phyloP scores from a whole-genome alignment of 1,139 yeast species.

The Geotrichum aggregatum region DNA sequence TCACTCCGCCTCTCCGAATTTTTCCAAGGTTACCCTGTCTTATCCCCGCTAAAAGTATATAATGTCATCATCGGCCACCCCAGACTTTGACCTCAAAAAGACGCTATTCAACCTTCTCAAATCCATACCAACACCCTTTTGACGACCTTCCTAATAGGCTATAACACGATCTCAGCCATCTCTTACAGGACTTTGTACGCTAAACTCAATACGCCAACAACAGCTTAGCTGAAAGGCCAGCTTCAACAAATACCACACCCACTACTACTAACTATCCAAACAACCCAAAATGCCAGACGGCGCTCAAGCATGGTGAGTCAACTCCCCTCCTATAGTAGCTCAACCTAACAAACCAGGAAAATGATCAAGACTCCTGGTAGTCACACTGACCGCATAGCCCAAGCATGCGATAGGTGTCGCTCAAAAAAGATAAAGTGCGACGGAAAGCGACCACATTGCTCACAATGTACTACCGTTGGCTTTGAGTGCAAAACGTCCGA shows the following conservation, averaged over 20 bases:
- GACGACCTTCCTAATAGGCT: too few species aligned
- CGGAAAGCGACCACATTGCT: conserved; percentile 58
- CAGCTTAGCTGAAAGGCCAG: too few species aligned
- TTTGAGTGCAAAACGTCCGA: conserved; percentile 74
- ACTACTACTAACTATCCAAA: conserved; percentile 1
- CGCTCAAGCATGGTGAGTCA: conserved; percentile 23
- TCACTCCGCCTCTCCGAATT: neutral
- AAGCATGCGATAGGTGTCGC: conserved; percentile 83
- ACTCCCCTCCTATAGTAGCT: too few species aligned
- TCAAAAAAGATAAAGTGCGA: conserved; percentile 75
- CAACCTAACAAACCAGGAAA: conserved; percentile 35
- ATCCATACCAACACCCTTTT: too few species aligned
- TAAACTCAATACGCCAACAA: too few species aligned
- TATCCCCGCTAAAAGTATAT: neutral
- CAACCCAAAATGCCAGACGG: conserved; percentile 24
- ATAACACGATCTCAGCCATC: too few species aligned
- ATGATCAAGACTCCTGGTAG: conserved; percentile 64
- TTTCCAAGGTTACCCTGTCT: too few species aligned
- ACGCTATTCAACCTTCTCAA: too few species aligned
- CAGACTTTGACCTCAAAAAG: neutral
- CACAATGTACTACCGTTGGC: conserved; percentile 62
- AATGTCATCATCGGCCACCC: neutral
- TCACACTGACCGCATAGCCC: conserved; percentile 59
- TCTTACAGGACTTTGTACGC: too few species aligned
- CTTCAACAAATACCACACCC: neutral